These are phyloP conservation scores for Phaeophleospora eucalypticola DNA, from an alignment of 2,329 filamentous ascomycete species.

Conservation along the genomic window DNA sequence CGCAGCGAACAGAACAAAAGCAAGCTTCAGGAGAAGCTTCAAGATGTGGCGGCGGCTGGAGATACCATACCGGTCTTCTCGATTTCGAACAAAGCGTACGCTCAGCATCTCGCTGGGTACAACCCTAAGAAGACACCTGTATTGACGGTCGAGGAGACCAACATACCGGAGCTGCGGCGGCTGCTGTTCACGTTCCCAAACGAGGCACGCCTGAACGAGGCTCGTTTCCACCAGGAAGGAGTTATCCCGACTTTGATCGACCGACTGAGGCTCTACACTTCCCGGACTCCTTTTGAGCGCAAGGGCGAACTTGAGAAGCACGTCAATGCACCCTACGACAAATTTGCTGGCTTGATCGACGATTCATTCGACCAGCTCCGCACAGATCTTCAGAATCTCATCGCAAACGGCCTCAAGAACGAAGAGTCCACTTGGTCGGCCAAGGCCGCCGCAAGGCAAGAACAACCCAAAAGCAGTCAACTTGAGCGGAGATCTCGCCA, in stretches of 20 bases:
- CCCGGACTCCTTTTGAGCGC: slow-evolving; percentile 6
- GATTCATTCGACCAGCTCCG: not conserved
- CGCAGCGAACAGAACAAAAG: slow-evolving; percentile 7
- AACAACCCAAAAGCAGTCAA: too few species aligned
- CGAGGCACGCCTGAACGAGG: slow-evolving; percentile 14
- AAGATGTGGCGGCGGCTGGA: slow-evolving; percentile 3
- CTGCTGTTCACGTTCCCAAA: slow-evolving; percentile 9
- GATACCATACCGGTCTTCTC: slow-evolving; percentile 9
- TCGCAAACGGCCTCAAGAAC: not conserved
- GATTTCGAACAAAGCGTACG: slow-evolving; percentile 17
- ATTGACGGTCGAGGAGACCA: slow-evolving; percentile 16
- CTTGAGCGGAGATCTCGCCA: slow-evolving; percentile 3
- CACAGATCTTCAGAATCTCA: not conserved
- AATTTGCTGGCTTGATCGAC: not conserved
- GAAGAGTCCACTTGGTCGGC: slow-evolving; percentile 4
- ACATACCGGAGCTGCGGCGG: slow-evolving; percentile 9
- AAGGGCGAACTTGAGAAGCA: slow-evolving; percentile 10
- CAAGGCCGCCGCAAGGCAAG: slow-evolving; percentile 1
- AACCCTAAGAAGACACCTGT: slow-evolving; percentile 4
- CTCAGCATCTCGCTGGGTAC: slow-evolving; percentile 12
- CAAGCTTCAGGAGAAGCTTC: slow-evolving; percentile 5
- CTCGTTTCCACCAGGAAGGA: slow-evolving; percentile 1
- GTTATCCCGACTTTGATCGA: slow-evolving; percentile 7
- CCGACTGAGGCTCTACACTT: slow-evolving; percentile 8
- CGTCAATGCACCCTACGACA: not conserved